phyloP scores from a whole-genome alignment of 257 asterid genomes.

The Misopates orontium region DNA sequence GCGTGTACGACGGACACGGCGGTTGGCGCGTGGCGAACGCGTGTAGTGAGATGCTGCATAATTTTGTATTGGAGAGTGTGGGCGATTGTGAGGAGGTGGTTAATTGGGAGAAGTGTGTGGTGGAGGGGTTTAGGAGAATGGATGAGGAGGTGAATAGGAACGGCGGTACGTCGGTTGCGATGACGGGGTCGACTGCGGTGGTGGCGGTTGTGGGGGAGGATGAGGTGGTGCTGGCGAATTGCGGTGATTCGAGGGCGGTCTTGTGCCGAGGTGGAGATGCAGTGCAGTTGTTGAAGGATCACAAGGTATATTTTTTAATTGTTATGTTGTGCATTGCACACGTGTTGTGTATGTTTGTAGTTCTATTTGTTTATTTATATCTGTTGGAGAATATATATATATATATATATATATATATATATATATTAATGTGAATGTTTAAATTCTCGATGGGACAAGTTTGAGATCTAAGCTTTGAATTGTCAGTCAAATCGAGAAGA shows the following conservation, averaged over 20 bases:
- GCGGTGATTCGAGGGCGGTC: constrained; percentile 87
- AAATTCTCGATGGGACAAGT: too few relatives aligned
- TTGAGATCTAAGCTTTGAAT: too few relatives aligned
- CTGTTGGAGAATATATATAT: too few relatives aligned
- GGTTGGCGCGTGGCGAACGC: constrained; percentile 66
- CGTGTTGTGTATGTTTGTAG: too few relatives aligned
- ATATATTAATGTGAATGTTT: too few relatives aligned
- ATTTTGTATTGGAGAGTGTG: constrained; percentile 29
- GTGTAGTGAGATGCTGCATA: constrained; percentile 56
- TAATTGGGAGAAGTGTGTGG: constrained; percentile 61
- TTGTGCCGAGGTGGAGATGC: constrained; percentile 58
- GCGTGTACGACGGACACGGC: constrained; percentile 82
- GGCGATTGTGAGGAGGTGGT: constrained; percentile 21
- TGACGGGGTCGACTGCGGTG: constrained; percentile 71
- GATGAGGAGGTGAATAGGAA: constrained; percentile 55
- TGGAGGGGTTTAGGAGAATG: constrained; percentile 50
- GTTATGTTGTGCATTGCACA: too few relatives aligned
- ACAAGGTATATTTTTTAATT: too few relatives aligned
- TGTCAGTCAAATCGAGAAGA: too few relatives aligned
- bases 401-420: too few relatives aligned
- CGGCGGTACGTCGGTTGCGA: constrained; percentile 53
- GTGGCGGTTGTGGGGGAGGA: constrained; percentile 71
- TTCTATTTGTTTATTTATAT: too few relatives aligned
- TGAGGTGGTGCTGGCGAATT: constrained; percentile 68
- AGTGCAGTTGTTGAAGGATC: constrained; percentile 61